Evolutionary conservation across 176 grass and related monocot species (phyloP), one percentile per base, ranked within the genome.

Genomic region (Saccharum officinarum): DNA sequence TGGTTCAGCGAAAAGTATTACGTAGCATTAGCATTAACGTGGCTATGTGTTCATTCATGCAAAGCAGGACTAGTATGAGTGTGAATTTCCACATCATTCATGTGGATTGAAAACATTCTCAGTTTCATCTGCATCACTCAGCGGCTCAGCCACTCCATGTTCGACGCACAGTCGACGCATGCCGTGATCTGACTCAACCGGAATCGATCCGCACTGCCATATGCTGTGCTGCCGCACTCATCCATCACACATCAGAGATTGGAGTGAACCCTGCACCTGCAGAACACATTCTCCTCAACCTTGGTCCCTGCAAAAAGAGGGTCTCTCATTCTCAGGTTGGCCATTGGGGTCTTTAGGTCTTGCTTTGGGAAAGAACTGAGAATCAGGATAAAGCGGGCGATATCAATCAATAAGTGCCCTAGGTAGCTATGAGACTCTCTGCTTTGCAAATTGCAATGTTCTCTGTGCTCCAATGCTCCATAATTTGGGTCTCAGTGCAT

Each of bases 361-460:
- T 28, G 74, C 67, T 86, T 86, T 17, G 18, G 52, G 67, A 79
- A 73, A 86, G 73, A 87, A 34, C 38, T 71, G 41, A 79, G 84
- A 79, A 87, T 83, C 80, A 83, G 74, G 84, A 83, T 83, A 87
- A 83, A 90, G 84, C 7, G 44, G 34, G 79, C 1, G 26, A 55
- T 22, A 70, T 89, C 83, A 63, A 67, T 85, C 68, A 41, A 67
- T 85, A 39, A 71, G 78, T 46, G 52, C 72, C 57, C 44, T 82
- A 66, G 65, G 34, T 73, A 77, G 66, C 76, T 77, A 86, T 18
- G 44, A 86, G 46, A 49, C 46, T 47, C 72, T 78, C 44, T 74
- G 67, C 80, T 87, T 86, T 86, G 67, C 20, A n/a, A 79, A 83
- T 86, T 86, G 67, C 20, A n/a, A 79, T 83, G 80, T 68, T 79